Percentiles rank a stretch among this genome's conserved stretches.
phyloP scores from a whole-genome alignment of 257 asterid genomes.

The Henckelia pumila region DNA sequence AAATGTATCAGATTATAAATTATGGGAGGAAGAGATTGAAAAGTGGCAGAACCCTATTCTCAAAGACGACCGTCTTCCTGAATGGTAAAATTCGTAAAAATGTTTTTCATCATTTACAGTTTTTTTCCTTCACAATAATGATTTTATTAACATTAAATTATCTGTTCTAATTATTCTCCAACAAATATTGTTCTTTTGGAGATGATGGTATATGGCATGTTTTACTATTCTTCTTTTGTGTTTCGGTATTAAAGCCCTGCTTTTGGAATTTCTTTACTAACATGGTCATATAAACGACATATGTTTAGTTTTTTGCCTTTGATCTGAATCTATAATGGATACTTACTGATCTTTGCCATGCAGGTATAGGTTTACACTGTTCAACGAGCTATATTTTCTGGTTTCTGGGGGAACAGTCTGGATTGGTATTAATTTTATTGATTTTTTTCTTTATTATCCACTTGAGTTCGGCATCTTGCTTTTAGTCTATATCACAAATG shows the following conservation, averaged over 20 bases:
- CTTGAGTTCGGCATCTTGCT: not conserved
- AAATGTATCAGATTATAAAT: slow-evolving; percentile 63
- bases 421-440: slow-evolving; percentile 60
- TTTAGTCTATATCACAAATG: not conserved
- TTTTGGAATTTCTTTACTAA: no score
- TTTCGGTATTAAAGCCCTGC: not conserved
- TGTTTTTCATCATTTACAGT: not conserved
- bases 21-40: slow-evolving; percentile 99
- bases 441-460: slow-evolving; percentile 5
- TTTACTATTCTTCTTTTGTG: not conserved
- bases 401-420: slow-evolving; percentile 99
- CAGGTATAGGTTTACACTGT: slow-evolving; percentile 97
- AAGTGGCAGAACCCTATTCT: slow-evolving; percentile 97
- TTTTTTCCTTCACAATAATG: not conserved
- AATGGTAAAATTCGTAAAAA: slow-evolving; percentile 59
- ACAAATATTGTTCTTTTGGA: not conserved
- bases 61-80: slow-evolving; percentile 75
- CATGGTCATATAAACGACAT: not conserved
- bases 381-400: slow-evolving; percentile 95
- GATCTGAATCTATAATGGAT: slow-evolving; percentile 12
- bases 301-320: not conserved
- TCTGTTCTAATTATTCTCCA: not conserved
- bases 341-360: slow-evolving; percentile 23
- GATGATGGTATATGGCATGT: not conserved
- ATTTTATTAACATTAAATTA: not conserved